phyloP scores from a whole-genome alignment of 164 flowering plant genomes.

The Paratinospora sagittata region DNA sequence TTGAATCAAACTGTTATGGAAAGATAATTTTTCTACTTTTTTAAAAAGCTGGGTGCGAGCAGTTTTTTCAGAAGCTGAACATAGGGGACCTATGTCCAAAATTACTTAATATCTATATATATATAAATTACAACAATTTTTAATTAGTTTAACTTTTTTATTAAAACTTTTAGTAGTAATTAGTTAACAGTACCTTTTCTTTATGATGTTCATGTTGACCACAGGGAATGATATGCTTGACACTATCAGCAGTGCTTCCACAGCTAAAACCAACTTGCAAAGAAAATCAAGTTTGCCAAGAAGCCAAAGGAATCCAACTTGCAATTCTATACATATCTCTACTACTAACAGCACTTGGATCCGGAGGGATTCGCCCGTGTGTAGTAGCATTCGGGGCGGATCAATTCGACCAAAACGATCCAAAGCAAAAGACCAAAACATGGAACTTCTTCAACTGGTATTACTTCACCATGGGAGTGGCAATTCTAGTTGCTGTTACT shows the following conservation, averaged over 20 bases:
- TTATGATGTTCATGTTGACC: neutral
- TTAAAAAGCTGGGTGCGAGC: too few relatives aligned
- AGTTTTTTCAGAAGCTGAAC: too few relatives aligned
- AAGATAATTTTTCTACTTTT: too few relatives aligned
- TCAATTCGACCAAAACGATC: conserved; percentile 14
- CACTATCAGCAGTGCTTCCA: conserved; percentile 20
- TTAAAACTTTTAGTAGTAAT: too few relatives aligned
- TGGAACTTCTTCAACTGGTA: conserved; percentile 23
- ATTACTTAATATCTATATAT: too few relatives aligned
- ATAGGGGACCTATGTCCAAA: too few relatives aligned
- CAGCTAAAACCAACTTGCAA: conserved; percentile 18
- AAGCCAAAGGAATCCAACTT: conserved; percentile 13
- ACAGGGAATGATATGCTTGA: conserved; percentile 21
- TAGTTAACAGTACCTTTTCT: too few relatives aligned
- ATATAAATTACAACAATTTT: too few relatives aligned
- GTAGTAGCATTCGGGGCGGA: conserved; percentile 20
- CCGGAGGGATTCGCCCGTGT: conserved; percentile 21
- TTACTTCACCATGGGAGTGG: conserved; percentile 17
- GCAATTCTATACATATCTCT: conserved; percentile 18
- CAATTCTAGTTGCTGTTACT: conserved; percentile 13
- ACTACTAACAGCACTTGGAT: conserved; percentile 15
- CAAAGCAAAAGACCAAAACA: conserved; percentile 11
- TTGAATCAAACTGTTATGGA: too few relatives aligned
- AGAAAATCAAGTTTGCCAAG: conserved; percentile 11
- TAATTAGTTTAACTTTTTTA: too few relatives aligned